These are phyloP conservation scores for Hirsutella minnesotensis DNA, from an alignment of 2,329 filamentous ascomycete species.

Conservation along the genomic window DNA sequence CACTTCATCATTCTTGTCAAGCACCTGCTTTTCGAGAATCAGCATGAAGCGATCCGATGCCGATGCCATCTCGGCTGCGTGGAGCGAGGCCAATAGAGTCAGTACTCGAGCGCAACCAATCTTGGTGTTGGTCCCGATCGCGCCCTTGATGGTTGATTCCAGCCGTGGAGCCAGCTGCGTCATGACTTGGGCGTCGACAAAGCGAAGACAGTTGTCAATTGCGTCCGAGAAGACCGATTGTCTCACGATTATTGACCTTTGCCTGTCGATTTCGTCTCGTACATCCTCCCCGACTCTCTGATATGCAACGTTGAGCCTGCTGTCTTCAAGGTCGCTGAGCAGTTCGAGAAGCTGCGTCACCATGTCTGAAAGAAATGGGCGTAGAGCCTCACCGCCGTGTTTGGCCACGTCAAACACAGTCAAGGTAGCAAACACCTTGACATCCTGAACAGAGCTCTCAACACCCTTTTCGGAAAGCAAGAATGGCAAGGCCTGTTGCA, in stretches of 20 bases:
- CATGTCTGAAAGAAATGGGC: slow-evolving; percentile 71
- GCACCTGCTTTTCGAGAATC: slow-evolving; percentile 65
- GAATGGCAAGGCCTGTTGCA: slow-evolving; percentile 81
- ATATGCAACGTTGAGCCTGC: slow-evolving; percentile 85
- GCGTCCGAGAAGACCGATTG: slow-evolving; percentile 85
- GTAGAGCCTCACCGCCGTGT: slow-evolving; percentile 67
- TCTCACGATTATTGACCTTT: slow-evolving; percentile 70
- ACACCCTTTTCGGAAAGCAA: slow-evolving; percentile 79
- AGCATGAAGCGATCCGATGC: slow-evolving; percentile 68
- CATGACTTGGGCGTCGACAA: slow-evolving; percentile 71
- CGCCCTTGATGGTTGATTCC: slow-evolving; percentile 69
- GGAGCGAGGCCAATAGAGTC: slow-evolving; percentile 71
- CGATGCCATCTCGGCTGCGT: slow-evolving; percentile 61
- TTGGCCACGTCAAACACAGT: slow-evolving; percentile 86
- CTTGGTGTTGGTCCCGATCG: slow-evolving; percentile 87
- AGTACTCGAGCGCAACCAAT: slow-evolving; percentile 81
- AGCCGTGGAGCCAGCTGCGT: slow-evolving; percentile 58
- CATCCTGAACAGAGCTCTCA: slow-evolving; percentile 79
- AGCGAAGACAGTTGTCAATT: slow-evolving; percentile 78
- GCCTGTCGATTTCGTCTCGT: slow-evolving; percentile 80
- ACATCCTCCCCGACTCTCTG: slow-evolving; percentile 80
- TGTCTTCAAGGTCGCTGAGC: slow-evolving; percentile 78
- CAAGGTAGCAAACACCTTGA: slow-evolving; percentile 69
- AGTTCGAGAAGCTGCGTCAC: slow-evolving; percentile 71
- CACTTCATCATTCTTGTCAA: slow-evolving; percentile 91